Evolutionary conservation across 768 basidiomycete species (phyloP), one percentile per base, ranked within the genome.

Genomic region (Lentinula lateritia): DNA sequence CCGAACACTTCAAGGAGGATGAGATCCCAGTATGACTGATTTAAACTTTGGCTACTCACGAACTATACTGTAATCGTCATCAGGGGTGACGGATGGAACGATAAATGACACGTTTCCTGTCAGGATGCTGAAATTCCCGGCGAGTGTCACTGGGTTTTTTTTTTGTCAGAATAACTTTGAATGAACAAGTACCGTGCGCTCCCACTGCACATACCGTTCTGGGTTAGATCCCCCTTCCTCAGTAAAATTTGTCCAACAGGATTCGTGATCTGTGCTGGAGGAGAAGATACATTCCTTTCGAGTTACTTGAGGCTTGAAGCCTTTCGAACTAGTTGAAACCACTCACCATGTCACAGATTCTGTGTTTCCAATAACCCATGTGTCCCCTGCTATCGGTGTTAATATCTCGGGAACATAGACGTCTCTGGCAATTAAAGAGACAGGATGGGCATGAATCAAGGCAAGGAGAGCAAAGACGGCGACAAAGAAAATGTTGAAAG

Each of bases 21-120:
- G 28, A 58, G 42, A 18, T 7, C 1, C 15, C 5, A 28, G 42
- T 28, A 16, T 16, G 10, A 8, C 2, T 32, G 13, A n/a, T n/a
- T 15, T 12, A 42, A 34, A 58, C 15, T 9, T 12, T n/a, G 3
- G 4, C 15, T 23, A 58, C 56, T 43, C 38, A 58, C 56, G 18
- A 58, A 58, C 42, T 32, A 58, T 8, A 28, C 42, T 34, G 38
- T 58, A 58, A 20, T 58, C 56, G 5, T 50, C 48, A 45, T 59
- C 58, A 59, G 58, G 58, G 58, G 58, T 59, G 58, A 59, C 58
- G 58, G n/a, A 48, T 45, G 58, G 58, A 50, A 59, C 58, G 58
- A 39, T 50, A 38, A 59, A 34, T 12, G 45, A 48, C 12, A 50
- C 38, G 58, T 50, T 59, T 50, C 45, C 46, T 46, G 43, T 46